Conservation (phyloP, 306 rosid genomes). For the Vachellia collinsii region DNA sequence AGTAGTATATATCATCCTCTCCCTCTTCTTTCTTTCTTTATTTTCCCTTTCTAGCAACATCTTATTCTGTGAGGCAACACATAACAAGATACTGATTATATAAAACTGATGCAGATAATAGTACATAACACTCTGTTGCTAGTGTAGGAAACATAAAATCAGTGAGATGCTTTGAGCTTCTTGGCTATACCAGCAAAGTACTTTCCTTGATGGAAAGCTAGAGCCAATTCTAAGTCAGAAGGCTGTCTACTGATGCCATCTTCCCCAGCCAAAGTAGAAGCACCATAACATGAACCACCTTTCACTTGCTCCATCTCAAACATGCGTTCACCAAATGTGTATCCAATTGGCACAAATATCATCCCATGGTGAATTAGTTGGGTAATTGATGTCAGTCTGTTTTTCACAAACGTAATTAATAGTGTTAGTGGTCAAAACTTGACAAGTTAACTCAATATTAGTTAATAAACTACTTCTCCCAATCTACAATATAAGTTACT, state of each 20-base stretch:
- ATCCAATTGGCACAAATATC: constrained; percentile 92
- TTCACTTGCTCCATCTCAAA: constrained; percentile 88
- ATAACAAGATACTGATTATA: neutral
- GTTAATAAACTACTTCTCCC: neutral
- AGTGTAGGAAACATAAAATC: constrained; percentile 24
- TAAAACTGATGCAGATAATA: neutral
- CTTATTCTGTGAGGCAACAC: neutral
- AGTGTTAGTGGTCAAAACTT: neutral
- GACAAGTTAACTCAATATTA: neutral
- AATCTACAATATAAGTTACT: no score
- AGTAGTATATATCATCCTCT: no score
- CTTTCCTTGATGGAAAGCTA: constrained; percentile 95
- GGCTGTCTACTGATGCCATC: constrained; percentile 79
- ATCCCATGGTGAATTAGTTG: constrained; percentile 94
- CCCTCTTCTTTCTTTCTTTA: neutral
- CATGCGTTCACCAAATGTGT: constrained; percentile 93
- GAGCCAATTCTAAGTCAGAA: constrained; percentile 82
- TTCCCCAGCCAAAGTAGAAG: constrained; percentile 83
- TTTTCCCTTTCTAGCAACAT: neutral
- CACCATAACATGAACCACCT: constrained; percentile 91
- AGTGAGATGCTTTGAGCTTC: constrained; percentile 78
- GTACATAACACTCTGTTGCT: neutral
- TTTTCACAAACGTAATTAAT: neutral
- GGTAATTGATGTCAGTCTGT: constrained; percentile 79
- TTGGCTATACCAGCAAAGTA: constrained; percentile 66